Base-by-base conservation (phyloP, 1,284 basidiomycete species). In the Sporisorium sorghi region DNA sequence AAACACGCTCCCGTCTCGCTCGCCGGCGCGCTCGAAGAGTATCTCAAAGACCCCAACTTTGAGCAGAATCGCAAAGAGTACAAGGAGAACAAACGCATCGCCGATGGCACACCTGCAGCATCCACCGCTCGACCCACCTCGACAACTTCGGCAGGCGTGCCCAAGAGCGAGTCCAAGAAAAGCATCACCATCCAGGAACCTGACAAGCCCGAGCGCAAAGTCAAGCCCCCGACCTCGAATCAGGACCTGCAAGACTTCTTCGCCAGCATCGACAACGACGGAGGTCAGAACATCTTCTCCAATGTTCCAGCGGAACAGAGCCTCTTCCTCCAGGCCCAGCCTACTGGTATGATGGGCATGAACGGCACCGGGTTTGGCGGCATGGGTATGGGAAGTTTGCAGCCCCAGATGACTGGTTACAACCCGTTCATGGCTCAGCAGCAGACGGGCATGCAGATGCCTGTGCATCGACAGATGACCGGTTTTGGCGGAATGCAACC, bases 1-100 rank as follows among this genome's bases (percentile, higher is more conserved):
- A 93, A 93, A 85, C 95, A 97, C 86, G 96, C 97, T 0, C 97
- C 96, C 9, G 91, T 97, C 21, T 94, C 93, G 3, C 88, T 99
- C 15, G 95, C 93, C 9, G 91, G 91, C 42, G 91, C 96, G 17
- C 88, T 99, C 26, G 92, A 99, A 83, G 97, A 99, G 84, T 99
- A 99, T 83, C 87, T 98, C 43, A 90, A 93, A 66, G 94, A 97
- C 85, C 92, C 94, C 17, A 94, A 94, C 84, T 99, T 98, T 84
- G 96, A 98, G 85, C 76, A 93, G 84, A 97, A 97, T 83, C 87
- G 96, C 58, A 87, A 92, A 19, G 95, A 98, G 81, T 97, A 99
- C 86, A 93, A 90, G 85, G 88, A 90, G 42, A 94, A 90, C 84
- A 93, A 93, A 85, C 89, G 89, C n/a, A 87, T 90, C 7, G 89